A percentile compares a stretch with the other conserved stretches of the same genome.
These are phyloP conservation scores for Agrocybe pediades DNA, from an alignment of 768 basidiomycete species.

Conservation along the genomic window DNA sequence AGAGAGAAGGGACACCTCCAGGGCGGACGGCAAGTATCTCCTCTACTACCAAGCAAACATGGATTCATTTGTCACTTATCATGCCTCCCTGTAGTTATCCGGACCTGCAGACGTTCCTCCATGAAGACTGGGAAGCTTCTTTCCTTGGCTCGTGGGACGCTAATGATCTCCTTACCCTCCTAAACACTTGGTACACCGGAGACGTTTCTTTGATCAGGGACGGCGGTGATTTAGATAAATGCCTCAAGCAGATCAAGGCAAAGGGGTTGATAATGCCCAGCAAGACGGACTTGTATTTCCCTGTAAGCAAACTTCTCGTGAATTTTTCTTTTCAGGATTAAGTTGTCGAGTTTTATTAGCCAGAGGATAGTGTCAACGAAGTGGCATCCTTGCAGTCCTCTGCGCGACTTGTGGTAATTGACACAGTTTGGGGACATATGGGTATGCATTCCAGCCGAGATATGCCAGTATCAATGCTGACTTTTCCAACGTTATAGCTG, in stretches of 20 bases:
- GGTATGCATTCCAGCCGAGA: constrained; percentile 29
- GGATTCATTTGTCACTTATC: neutral
- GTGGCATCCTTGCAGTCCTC: constrained; percentile 40
- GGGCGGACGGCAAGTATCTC: constrained; percentile 36
- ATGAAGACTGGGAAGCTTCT: constrained; percentile 51
- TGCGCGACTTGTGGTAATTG: constrained; percentile 51
- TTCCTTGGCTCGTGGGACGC: constrained; percentile 50
- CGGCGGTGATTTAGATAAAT: constrained; percentile 41
- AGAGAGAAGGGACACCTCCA: constrained; percentile 47
- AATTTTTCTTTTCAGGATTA: neutral
- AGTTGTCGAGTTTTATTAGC: constrained; percentile 29
- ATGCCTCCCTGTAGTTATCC: constrained; percentile 34
- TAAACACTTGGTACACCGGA: constrained; percentile 52
- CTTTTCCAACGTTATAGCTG: constrained; percentile 31
- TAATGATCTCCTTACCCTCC: constrained; percentile 50
- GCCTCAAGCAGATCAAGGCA: constrained; percentile 45
- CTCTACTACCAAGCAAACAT: neutral
- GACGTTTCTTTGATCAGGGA: constrained; percentile 49
- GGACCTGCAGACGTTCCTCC: constrained; percentile 49
- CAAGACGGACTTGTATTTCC: constrained; percentile 61
- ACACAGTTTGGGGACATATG: constrained; percentile 59
- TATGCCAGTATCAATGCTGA: neutral
- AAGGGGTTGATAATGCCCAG: constrained; percentile 59
- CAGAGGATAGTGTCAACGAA: constrained; percentile 55
- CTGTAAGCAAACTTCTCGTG: constrained; percentile 30